Conservation (phyloP, 2,329 filamentous ascomycete species). For the Pseudocercospora fijiensis region DNA sequence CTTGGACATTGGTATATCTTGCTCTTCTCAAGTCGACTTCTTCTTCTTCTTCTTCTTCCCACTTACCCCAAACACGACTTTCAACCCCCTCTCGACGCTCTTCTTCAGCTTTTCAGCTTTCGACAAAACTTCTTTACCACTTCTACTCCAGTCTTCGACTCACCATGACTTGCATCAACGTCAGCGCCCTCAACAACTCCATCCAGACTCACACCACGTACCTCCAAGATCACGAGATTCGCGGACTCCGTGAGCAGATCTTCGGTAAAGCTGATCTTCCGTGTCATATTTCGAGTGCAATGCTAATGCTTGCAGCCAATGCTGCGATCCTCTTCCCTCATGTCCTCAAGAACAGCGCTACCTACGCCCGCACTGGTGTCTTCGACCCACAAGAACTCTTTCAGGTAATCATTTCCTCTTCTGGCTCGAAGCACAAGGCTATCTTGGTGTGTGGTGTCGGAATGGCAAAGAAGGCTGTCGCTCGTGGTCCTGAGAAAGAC, state of each 20-base stretch:
- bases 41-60: neutral
- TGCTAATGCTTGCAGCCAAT: constrained; percentile 19
- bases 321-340: constrained; percentile 21
- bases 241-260: constrained; percentile 21
- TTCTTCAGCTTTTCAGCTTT: neutral
- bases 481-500: constrained; percentile 2
- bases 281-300: neutral
- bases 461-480: constrained; percentile 2
- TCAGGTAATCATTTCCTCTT: constrained; percentile 13
- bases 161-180: neutral
- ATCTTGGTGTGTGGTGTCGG: constrained; percentile 12
- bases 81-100: neutral
- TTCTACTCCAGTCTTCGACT: neutral
- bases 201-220: neutral
- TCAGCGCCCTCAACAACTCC: neutral
- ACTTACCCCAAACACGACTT: constrained; percentile 1
- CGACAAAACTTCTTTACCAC: neutral
- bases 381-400: constrained; percentile 16
- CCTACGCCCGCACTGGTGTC: constrained; percentile 5
- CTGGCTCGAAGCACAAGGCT: constrained; percentile 10
- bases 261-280: constrained; percentile 15
- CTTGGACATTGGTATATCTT: constrained; percentile 1
- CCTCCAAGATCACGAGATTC: neutral
- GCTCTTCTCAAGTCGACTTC: neutral
- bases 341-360: constrained; percentile 1